Base-by-base conservation (phyloP, 225 moss, liverwort and hornwort genomes). In the Neckera pumila region DNA sequence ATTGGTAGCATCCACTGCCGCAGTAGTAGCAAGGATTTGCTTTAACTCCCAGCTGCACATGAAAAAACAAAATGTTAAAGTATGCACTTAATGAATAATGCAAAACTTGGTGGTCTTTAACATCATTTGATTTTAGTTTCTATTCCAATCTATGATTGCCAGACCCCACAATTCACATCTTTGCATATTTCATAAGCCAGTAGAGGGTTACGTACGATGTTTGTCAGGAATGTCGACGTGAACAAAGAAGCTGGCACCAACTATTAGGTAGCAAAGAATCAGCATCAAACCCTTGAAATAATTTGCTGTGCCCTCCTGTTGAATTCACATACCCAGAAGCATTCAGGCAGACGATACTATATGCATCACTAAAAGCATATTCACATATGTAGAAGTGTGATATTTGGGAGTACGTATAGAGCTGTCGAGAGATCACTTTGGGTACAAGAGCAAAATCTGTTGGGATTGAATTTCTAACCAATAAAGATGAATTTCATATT, bases 251-350 rank as follows among this genome's bases (percentile, higher is more conserved):
- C 97, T 97, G 61, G 96, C 97, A 65, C 91, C 96, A 22, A 97
- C 97, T 60, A 97, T 96, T 23, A 97, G 92, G 88, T 97, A 97
- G 90, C 93, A 96, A 75, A 96, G 93, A 69, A 97, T 91, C 67
- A 97, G 89, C 97, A 97, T 97, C 80, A 96, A 87, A 59, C 97
- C 97, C 88, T 97, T 97, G 93, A 97, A 97, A 73, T 97, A 97
- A 73, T 96, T 97, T 51, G 96, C 87, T 79, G 94, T 96, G 78
- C 96, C 96, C 86, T 96, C 95, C 92, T 96, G 94, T 79, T 85
- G 21, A 72, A 74, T 67, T 51, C 83, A 84, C 30, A 80, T 7
- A 63, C 51, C 28, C 27, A 62, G 20, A 72, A 49, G 34, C 58
- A 66, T 88, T 85, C 45, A 85, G 38, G 36, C 30, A 63, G 51